A percentile compares a stretch with the other conserved stretches of the same genome.
These are phyloP conservation scores for Rosa multiflora DNA, from an alignment of 306 rosid genomes.

Conservation along the genomic window DNA sequence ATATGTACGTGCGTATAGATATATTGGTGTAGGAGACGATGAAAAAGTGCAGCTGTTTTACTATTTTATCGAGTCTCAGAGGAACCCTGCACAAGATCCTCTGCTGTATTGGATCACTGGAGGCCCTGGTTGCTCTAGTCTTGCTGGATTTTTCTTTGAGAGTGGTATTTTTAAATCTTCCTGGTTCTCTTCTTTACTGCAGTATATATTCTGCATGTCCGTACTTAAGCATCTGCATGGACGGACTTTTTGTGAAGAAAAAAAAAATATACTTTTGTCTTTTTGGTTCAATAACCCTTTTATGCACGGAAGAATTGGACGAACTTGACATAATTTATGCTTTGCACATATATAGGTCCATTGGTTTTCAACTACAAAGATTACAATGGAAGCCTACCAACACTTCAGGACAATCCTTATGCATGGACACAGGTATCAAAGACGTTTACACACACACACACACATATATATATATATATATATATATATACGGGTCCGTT, in stretches of 20 bases:
- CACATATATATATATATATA: no score
- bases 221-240: no score
- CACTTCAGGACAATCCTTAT: conserved; percentile 12
- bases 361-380: conserved; percentile 2
- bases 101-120: background rate
- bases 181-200: background rate
- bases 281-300: no score
- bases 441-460: no score
- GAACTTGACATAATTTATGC: no score
- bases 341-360: conserved; percentile 8
- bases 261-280: no score
- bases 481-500: no score
- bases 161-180: conserved; percentile 1
- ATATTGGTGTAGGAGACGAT: conserved; percentile 14
- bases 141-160: conserved; percentile 2
- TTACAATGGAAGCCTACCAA: conserved; percentile 27
- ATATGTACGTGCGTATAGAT: background rate
- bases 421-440: conserved; percentile 17
- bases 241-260: no score
- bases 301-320: no score
- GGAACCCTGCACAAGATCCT: conserved; percentile 21
- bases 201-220: no score
- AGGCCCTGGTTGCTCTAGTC: conserved; percentile 23
- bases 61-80: conserved; percentile 20
- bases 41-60: conserved; percentile 19